Base-by-base conservation (phyloP, 208 protist genomes). In the Crithidia brevicula region DNA sequence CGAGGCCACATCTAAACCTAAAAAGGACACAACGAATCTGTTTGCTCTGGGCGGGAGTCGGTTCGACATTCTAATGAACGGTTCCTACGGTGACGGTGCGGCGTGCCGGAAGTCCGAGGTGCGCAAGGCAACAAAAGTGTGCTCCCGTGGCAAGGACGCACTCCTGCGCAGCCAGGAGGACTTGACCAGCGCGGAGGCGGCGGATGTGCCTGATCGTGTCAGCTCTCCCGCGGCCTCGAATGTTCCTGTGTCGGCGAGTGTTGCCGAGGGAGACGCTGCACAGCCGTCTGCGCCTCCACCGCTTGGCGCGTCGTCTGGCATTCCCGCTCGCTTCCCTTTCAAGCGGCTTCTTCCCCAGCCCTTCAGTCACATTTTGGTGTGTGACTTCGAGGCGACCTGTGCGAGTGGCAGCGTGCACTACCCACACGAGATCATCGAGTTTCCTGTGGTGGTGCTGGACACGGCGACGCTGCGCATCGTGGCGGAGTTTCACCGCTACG, bases 371-470 rank as follows among this genome's bases (percentile, higher is more conserved):
- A 67, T 98, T 57, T 70, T 96, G 11, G 85, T 98, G 25, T 94
- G 89, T 52, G 94, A 98, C 74, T 98, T 98, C 61, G 94, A 98
- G 82, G 90, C 91, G 1, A 97, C 94, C 10, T 98, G 94, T 61
- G 89, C 92, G 42, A 68, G 69, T 28, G 78, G 72, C 63, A 85
- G 76, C 52, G 72, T 79, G 25, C 28, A 81, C 57, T 94, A 83
- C 49, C 88, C 82, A 40, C 90, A 98, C 64, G 98, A 99, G 77
- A 98, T 99, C 67, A 98, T 99, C 63, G 97, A 99, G 77, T 98
- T 98, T 47, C 96, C 98, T 10, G 90, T 96, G 2, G 91, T 99
- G 3, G 79, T 95, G 36, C 30, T 98, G 2, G 87, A 97, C 74
- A 88, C 86, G 10, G 66, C 67, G 23, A 86, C 66, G 33, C 65